Evolutionary conservation across 1,284 basidiomycete species (phyloP).

Genomic region (Exobasidium rhododendri): DNA sequence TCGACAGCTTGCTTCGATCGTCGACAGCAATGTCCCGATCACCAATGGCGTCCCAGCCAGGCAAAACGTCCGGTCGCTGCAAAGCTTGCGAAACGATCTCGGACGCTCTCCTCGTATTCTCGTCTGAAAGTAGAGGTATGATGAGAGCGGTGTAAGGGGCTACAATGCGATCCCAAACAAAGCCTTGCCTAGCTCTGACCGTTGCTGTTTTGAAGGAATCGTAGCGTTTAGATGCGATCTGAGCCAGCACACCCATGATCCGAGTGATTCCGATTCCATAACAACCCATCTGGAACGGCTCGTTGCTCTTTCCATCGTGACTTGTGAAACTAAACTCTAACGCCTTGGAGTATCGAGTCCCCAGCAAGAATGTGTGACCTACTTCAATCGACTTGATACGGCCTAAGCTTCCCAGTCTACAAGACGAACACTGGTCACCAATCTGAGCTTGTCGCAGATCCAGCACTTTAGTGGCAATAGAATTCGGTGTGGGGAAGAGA

Average conservation of each 20-base stretch:
- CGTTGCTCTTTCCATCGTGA: not conserved
- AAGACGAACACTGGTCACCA: slow-evolving; percentile 41
- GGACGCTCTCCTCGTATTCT: not conserved
- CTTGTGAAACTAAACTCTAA: slow-evolving; percentile 36
- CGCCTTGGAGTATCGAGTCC: slow-evolving; percentile 49
- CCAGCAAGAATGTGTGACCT: slow-evolving; percentile 55
- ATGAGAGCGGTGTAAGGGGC: slow-evolving; percentile 11
- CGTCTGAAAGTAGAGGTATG: not conserved
- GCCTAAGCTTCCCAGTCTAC: slow-evolving; percentile 20
- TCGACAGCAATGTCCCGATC: slow-evolving; percentile 45
- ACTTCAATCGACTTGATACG: slow-evolving; percentile 52
- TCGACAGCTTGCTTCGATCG: slow-evolving; percentile 33
- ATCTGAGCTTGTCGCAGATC: slow-evolving; percentile 27
- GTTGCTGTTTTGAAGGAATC: not conserved
- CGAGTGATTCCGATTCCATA: slow-evolving; percentile 56
- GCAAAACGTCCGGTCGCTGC: not conserved
- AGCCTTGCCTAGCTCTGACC: not conserved
- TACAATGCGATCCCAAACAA: slow-evolving; percentile 8
- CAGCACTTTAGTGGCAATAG: slow-evolving; percentile 13
- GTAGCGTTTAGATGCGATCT: slow-evolving; percentile 12
- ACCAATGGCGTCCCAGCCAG: not conserved
- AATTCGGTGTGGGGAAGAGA: too few species aligned
- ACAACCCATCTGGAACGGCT: slow-evolving; percentile 54
- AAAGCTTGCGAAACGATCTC: slow-evolving; percentile 15
- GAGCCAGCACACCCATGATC: slow-evolving; percentile 53